These are phyloP conservation scores for Yamadazyma taylorii DNA, from an alignment of 1,139 yeast genomes.

Conservation along the genomic window DNA sequence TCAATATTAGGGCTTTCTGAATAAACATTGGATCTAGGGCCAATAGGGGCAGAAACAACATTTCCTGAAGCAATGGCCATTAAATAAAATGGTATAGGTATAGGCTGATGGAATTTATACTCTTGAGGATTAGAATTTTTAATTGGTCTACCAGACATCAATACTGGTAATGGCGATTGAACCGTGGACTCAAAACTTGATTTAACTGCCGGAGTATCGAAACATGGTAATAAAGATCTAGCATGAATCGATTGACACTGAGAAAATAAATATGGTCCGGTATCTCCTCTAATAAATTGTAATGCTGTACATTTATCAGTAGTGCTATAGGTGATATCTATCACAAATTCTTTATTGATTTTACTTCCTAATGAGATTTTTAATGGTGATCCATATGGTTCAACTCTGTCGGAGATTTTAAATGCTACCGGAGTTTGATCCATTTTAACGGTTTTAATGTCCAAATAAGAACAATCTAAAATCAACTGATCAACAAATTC, in stretches of 20 bases:
- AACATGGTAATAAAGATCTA: conserved; percentile 42
- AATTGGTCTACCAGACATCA: conserved; percentile 40
- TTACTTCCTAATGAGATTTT: conserved; percentile 16
- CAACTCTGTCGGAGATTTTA: conserved; percentile 19
- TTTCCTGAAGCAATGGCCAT: conserved; percentile 39
- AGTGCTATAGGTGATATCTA: conserved; percentile 29
- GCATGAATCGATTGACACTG: conserved; percentile 49
- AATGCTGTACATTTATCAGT: conserved; percentile 40
- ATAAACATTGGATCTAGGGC: conserved; percentile 36
- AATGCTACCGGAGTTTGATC: conserved; percentile 21
- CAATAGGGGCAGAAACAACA: conserved; percentile 29
- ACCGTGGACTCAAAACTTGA: conserved; percentile 32
- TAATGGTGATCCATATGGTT: conserved; percentile 37
- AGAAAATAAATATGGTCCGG: conserved; percentile 40
- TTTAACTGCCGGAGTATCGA: conserved; percentile 44
- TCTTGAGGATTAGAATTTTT: conserved; percentile 7
- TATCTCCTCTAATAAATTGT: conserved; percentile 40
- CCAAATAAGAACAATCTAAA: conserved; percentile 35
- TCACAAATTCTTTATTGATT: conserved; percentile 9
- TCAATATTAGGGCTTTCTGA: conserved; percentile 28
- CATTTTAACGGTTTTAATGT: conserved; percentile 22
- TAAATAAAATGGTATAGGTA: conserved; percentile 38
- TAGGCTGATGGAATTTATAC: conserved; percentile 32
- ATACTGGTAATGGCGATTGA: conserved; percentile 29
- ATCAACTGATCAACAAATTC: conserved; percentile 15